Evolutionary conservation across 2,329 filamentous ascomycete genomes (phyloP), one percentile per base, ranked within the genome.

Genomic region (Pseudopithomyces chartarum): DNA sequence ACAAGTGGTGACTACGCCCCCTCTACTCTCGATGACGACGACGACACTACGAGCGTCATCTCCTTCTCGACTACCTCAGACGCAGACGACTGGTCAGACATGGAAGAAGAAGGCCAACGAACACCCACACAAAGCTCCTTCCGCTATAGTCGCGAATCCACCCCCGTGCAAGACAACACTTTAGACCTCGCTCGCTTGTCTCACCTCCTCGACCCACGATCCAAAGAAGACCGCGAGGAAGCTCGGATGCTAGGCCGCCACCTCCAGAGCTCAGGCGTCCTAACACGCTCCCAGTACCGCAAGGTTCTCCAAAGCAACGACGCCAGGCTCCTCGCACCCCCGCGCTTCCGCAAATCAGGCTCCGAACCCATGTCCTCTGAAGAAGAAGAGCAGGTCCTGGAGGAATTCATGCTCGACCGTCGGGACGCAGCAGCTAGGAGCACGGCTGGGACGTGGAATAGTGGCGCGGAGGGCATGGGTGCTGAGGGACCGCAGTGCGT

Each of bases 401-500:
- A 88, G 67, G 77, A 80, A 13, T 79, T 88, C 54, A 84, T 88
- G 47, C 77, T 88, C n/a, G 76, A 77, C 38, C 81, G 80, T 19
- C 81, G 84, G 22, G 71, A 74, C 4, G 75, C 79, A 76, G 38
- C 79, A 76, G 53, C 55, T n/a, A 55, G 59, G 55, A 61, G 55
- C 43, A 77, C 81, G 81, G 4, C 60, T 38, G 68, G 68, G 8
- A 69, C 69, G 49, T 93, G 90, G 90, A 84, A 87, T 42, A 82
- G 84, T 1, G 90, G 90, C n/a, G 89, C 87, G 0, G 86, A 86
- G 5, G 90, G 89, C 0, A 85, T 93, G 70, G 91, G 90, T 1
- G 85, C 87, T 29, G 86, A 83, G 39, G 88, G 91, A 0, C 92
- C 92, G 2, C 90, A 91, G 64, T 99, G 95, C 69, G 95, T 98